These are phyloP conservation scores for Strobilomyces echinocephalus DNA, from an alignment of 768 basidiomycete species.

Conservation along the genomic window DNA sequence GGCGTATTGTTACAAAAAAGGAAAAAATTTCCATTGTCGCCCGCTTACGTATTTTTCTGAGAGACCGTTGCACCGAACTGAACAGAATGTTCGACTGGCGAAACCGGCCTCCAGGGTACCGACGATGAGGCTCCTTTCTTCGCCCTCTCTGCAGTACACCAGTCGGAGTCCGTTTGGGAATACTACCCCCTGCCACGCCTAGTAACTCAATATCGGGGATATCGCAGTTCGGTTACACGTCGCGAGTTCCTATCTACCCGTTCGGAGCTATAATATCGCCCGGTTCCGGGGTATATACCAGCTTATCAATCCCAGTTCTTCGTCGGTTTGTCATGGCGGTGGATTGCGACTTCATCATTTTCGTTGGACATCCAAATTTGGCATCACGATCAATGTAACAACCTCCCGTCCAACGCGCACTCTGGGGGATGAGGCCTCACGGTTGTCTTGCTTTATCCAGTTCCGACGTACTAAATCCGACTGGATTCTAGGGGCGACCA, in stretches of 20 bases:
- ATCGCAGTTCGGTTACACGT: constrained; percentile 7
- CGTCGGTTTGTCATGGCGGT: background rate
- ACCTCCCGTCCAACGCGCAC: background rate
- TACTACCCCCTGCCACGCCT: background rate
- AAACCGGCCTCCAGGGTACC: no score
- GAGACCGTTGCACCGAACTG: no score
- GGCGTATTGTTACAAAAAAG: no score
- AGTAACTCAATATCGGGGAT: background rate
- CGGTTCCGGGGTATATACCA: background rate
- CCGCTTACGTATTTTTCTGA: no score
- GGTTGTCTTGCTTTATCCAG: background rate
- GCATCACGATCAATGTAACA: background rate
- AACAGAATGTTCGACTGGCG: no score
- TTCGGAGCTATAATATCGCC: background rate
- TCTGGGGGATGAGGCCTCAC: background rate
- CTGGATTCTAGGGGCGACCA: background rate
- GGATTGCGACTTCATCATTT: background rate
- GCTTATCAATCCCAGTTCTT: background rate
- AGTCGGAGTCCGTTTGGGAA: background rate
- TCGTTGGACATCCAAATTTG: background rate
- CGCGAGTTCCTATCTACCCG: constrained; percentile 3
- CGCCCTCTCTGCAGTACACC: background rate
- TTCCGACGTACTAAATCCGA: constrained; percentile 3
- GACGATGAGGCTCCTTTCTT: no score
- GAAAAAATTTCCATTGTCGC: no score